These are phyloP conservation scores for Osmanthus fragrans DNA, from an alignment of 257 asterid species.

Conservation along the genomic window DNA sequence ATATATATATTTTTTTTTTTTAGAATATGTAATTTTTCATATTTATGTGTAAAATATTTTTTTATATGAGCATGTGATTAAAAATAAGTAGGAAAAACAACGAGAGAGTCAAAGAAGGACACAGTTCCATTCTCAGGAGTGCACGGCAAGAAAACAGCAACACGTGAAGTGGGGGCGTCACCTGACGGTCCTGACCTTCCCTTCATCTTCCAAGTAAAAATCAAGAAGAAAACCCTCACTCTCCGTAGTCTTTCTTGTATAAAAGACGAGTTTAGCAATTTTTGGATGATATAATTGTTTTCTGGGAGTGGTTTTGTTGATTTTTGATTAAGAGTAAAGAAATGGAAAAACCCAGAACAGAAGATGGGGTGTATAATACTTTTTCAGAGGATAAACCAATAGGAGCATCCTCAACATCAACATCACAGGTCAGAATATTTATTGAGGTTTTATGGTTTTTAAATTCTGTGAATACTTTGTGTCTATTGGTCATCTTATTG, in stretches of 20 bases:
- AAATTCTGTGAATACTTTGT: neutral
- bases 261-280: neutral
- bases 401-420: neutral
- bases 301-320: neutral
- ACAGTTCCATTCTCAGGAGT: neutral
- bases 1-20: no score
- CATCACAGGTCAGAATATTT: conserved; percentile 7
- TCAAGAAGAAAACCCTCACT: neutral
- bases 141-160: neutral
- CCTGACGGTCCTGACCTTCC: neutral
- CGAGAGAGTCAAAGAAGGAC: no score
- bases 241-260: neutral
- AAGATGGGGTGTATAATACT: neutral
- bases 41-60: no score
- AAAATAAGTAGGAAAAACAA: no score
- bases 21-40: no score
- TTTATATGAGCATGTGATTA: no score
- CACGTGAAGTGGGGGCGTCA: neutral
- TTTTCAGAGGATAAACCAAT: neutral
- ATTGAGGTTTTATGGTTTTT: neutral
- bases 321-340: neutral
- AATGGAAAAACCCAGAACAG: neutral
- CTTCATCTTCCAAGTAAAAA: neutral
- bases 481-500: neutral
- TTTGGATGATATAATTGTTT: neutral